These are phyloP conservation scores for Malassezia vespertilionis DNA, from an alignment of 1,284 basidiomycete species.

Conservation along the genomic window DNA sequence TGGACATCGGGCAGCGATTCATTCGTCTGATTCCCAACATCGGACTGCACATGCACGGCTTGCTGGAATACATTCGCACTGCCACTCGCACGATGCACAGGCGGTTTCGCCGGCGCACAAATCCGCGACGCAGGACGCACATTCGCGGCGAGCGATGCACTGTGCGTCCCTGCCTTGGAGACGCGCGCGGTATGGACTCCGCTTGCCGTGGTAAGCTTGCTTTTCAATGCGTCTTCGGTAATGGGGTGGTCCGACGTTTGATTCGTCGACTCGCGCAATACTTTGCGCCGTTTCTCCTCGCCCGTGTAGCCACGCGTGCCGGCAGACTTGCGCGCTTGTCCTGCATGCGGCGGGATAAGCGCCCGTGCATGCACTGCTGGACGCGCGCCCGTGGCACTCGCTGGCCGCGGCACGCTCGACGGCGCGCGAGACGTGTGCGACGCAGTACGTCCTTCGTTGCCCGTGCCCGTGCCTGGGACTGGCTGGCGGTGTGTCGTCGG, in stretches of 20 bases:
- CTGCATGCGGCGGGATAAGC: neutral
- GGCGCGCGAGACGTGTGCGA: too few relatives aligned
- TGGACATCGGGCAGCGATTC: slow-evolving; percentile 32
- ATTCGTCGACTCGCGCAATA: slow-evolving; percentile 11
- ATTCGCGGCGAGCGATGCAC: neutral
- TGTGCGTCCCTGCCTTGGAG: neutral
- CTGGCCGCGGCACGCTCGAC: slow-evolving; percentile 1
- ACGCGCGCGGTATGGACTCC: neutral
- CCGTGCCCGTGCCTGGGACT: too few relatives aligned
- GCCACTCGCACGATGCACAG: slow-evolving; percentile 1
- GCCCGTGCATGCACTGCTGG: neutral
- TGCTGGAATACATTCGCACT: slow-evolving; percentile 16
- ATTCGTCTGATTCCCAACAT: slow-evolving; percentile 4
- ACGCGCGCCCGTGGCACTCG: neutral
- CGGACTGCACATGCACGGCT: too few relatives aligned
- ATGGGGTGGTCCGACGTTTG: slow-evolving; percentile 2
- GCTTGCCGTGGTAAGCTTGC: slow-evolving; percentile 14
- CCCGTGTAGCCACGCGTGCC: neutral
- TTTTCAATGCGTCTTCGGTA: slow-evolving; percentile 17
- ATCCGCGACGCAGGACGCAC: slow-evolving; percentile 5
- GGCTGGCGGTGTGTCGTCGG: too few relatives aligned
- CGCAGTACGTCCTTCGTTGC: too few relatives aligned
- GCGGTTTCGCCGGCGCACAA: neutral
- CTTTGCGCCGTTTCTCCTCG: slow-evolving; percentile 14
- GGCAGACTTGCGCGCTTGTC: neutral